Evolutionary conservation across 495 filamentous ascomycete species (phyloP).

Genomic region (Aspergillus cavernicola): DNA sequence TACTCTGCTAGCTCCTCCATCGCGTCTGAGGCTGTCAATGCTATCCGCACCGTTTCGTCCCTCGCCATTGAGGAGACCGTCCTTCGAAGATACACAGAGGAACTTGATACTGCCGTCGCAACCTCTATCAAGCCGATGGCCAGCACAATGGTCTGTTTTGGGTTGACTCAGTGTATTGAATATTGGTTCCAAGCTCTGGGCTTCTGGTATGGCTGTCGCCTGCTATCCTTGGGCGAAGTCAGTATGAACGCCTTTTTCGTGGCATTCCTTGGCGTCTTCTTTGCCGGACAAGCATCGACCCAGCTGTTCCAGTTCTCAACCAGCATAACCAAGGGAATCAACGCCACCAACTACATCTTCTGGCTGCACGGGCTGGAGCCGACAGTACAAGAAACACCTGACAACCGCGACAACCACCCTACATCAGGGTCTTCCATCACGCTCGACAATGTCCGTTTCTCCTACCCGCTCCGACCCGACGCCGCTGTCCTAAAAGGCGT

Average conservation of each 20-base stretch:
- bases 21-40: slow-evolving; percentile 85
- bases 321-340: slow-evolving; percentile 11
- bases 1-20: slow-evolving; percentile 59
- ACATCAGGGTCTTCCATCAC: slow-evolving; percentile 62
- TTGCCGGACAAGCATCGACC: slow-evolving; percentile 46
- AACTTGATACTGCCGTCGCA: slow-evolving; percentile 27
- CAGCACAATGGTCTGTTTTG: slow-evolving; percentile 36
- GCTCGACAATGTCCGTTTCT: slow-evolving; percentile 75
- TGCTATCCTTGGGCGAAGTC: slow-evolving; percentile 31
- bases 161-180: slow-evolving; percentile 32
- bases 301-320: slow-evolving; percentile 39
- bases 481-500: slow-evolving; percentile 71
- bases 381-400: slow-evolving; percentile 69
- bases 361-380: slow-evolving; percentile 64
- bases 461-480: slow-evolving; percentile 73
- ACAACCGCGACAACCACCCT: slow-evolving; percentile 73
- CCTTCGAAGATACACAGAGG: slow-evolving; percentile 56
- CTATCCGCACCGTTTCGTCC: slow-evolving; percentile 87
- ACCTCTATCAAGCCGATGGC: slow-evolving; percentile 34
- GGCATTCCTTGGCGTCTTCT: slow-evolving; percentile 53
- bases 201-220: slow-evolving; percentile 48
- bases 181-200: slow-evolving; percentile 48
- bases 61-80: slow-evolving; percentile 83
- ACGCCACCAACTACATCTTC: slow-evolving; percentile 27
- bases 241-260: slow-evolving; percentile 47